Evolutionary conservation across 495 filamentous ascomycete species (phyloP), one percentile per base, ranked within the genome.

Genomic region (Talaromyces stipitatus): DNA sequence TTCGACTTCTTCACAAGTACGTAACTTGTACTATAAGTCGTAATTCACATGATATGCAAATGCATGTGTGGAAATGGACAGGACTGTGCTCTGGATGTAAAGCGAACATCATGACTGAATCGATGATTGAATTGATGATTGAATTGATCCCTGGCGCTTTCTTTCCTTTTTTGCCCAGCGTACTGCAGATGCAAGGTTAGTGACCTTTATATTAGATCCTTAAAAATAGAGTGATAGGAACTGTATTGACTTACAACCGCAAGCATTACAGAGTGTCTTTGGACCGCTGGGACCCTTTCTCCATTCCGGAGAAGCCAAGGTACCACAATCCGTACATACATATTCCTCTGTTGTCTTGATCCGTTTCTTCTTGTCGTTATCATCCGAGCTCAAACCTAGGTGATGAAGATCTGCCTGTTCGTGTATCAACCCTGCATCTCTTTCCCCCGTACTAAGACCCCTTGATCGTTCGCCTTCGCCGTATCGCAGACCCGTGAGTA

Each of bases 251-350:
- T 72, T 72, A 72, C 91, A 81, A 58, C 94, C 94, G 72, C 94
- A 98, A 22, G 94, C 94, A 76, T 98, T 98, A 72, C 94, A 98
- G 45, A 98, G 74, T 2, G 92, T 97, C 73, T 98, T 97, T 3
- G 94, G 94, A 6, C 94, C 94, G 54, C 81, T 86, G 0, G 94
- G 94, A 0, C 94, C 94, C 66, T 96, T 97, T 56, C 94, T 80
- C 94, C 94, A 98, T 74, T 98, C 94, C 0, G 94, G 94, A 14
- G 89, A 95, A 62, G 97, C 94, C 2, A 91, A 76, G 2, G 90
- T 95, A 71, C 92, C 94, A 73, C 94, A 98, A 69, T 97, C 94
- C 11, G 89, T 90, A 69, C 94, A 98, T 29, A 95, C 89, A 69
- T 97, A 96, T 74, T 97, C 94, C 61, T 95, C 92, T 5, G 87